These are phyloP conservation scores for Thraustotheca clavata DNA, from an alignment of 352 stramenopile species.

Conservation along the genomic window DNA sequence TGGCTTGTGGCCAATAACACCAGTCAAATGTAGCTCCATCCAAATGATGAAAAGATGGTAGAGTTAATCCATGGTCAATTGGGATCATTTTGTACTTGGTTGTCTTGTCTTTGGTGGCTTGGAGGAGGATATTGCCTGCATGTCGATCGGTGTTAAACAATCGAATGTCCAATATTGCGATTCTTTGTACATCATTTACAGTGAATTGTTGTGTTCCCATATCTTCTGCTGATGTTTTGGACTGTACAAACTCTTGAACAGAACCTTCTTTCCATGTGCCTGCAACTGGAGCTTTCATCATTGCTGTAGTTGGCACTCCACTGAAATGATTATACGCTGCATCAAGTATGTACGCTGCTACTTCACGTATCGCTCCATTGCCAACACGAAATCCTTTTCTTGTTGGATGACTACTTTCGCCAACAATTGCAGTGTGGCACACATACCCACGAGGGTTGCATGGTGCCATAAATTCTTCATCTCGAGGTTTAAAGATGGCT, in stretches of 20 bases:
- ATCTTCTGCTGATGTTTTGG: slow-evolving; percentile 79
- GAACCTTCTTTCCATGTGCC: slow-evolving; percentile 74
- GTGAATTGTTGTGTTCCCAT: slow-evolving; percentile 81
- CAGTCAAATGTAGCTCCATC: slow-evolving; percentile 80
- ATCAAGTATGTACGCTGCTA: slow-evolving; percentile 76
- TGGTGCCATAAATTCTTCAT: slow-evolving; percentile 98
- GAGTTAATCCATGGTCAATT: slow-evolving; percentile 84
- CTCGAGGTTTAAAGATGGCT: slow-evolving; percentile 95
- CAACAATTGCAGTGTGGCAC: slow-evolving; percentile 67
- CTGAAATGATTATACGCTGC: slow-evolving; percentile 71
- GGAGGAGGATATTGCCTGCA: slow-evolving; percentile 78
- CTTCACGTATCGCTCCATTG: slow-evolving; percentile 75
- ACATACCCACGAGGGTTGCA: slow-evolving; percentile 97
- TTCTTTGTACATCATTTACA: slow-evolving; percentile 82
- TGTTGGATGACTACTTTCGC: slow-evolving; percentile 66
- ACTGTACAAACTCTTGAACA: slow-evolving; percentile 74
- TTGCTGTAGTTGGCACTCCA: slow-evolving; percentile 67
- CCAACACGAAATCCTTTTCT: slow-evolving; percentile 84
- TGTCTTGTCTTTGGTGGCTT: slow-evolving; percentile 23
- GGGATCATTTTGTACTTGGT: slow-evolving; percentile 71
- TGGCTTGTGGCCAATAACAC: slow-evolving; percentile 80
- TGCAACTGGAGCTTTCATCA: slow-evolving; percentile 56
- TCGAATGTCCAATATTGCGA: slow-evolving; percentile 79
- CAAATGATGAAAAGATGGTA: slow-evolving; percentile 75
- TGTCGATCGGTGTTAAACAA: slow-evolving; percentile 87